phyloP scores from a whole-genome alignment of 495 filamentous ascomycete species.

The Daldinia decipiens region DNA sequence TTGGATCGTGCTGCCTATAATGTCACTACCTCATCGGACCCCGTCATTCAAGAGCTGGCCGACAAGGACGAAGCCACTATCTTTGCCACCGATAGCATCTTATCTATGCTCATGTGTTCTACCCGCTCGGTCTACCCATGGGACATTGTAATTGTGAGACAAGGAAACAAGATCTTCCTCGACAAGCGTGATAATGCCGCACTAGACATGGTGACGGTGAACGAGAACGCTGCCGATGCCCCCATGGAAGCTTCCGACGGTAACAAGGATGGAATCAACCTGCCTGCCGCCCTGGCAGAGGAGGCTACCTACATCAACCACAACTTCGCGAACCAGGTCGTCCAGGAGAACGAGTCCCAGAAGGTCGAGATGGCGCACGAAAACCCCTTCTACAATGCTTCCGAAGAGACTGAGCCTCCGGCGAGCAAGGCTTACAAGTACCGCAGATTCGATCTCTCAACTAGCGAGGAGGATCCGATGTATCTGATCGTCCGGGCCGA shows the following conservation, averaged over 20 bases:
- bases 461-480: conserved; percentile 91
- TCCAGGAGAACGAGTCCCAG: conserved; percentile 77
- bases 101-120: conserved; percentile 99
- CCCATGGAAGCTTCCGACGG: conserved; percentile 90
- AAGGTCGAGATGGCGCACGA: conserved; percentile 86
- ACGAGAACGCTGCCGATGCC: conserved; percentile 98
- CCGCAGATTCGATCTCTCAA: conserved; percentile 91
- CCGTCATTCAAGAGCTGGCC: conserved; percentile 94
- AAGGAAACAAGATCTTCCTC: conserved; percentile 95
- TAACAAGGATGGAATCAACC: conserved; percentile 95
- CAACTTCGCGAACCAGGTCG: conserved; percentile 95
- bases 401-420: conserved; percentile 90
- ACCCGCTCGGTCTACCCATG: conserved; percentile 95
- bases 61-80: conserved; percentile 97
- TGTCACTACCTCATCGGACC: conserved; percentile 93
- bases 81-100: conserved; percentile 94
- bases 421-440: conserved; percentile 98
- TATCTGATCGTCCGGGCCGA: conserved; percentile 95
- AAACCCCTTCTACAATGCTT: conserved; percentile 97
- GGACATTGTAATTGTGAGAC: conserved; percentile 91
- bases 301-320: conserved; percentile 99
- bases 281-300: conserved; percentile 86
- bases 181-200: conserved; percentile 95
- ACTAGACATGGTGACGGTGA: conserved; percentile 97
- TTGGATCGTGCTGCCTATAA: conserved; percentile 97